Percentiles rank a stretch among this genome's conserved stretches.
Evolutionary conservation across 768 basidiomycete genomes (phyloP).

Genomic region (Galerina marginata): DNA sequence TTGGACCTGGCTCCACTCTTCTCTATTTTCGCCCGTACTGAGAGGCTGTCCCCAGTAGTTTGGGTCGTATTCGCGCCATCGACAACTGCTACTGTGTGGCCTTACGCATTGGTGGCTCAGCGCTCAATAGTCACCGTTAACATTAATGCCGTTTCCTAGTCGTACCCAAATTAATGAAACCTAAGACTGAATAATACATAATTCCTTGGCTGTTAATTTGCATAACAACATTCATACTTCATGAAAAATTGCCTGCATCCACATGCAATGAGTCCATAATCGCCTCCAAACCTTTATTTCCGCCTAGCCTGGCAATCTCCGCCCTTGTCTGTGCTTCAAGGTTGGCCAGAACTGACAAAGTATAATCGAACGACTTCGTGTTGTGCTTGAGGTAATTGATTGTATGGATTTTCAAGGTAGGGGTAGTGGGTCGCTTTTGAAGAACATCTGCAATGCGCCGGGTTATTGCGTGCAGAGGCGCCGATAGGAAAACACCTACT

Average conservation of each 20-base stretch:
- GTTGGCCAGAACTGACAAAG: conserved; percentile 65
- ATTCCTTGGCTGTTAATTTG: too few species aligned
- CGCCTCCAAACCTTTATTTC: conserved; percentile 66
- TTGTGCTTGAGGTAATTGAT: conserved; percentile 78
- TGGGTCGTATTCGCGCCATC: too few species aligned
- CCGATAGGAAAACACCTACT: conserved; percentile 57
- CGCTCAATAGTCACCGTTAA: too few species aligned
- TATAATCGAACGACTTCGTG: conserved; percentile 90
- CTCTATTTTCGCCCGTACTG: too few species aligned
- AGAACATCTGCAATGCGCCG: conserved; percentile 69
- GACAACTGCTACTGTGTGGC: too few species aligned
- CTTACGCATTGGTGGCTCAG: too few species aligned
- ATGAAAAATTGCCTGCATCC: conserved; percentile 21
- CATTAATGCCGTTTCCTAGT: too few species aligned
- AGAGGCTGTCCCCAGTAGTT: too few species aligned
- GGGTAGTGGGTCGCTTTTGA: conserved; percentile 83
- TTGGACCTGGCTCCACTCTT: too few species aligned
- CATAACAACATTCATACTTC: background rate
- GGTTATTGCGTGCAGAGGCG: background rate
- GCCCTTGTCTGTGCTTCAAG: conserved; percentile 70
- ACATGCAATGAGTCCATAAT: conserved; percentile 62
- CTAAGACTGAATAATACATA: too few species aligned
- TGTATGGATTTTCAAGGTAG: conserved; percentile 79
- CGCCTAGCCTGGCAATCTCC: conserved; percentile 79
- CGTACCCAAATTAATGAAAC: too few species aligned